These are phyloP conservation scores for Arbutus unedo DNA, from an alignment of 148 eudicot species.

Conservation along the genomic window DNA sequence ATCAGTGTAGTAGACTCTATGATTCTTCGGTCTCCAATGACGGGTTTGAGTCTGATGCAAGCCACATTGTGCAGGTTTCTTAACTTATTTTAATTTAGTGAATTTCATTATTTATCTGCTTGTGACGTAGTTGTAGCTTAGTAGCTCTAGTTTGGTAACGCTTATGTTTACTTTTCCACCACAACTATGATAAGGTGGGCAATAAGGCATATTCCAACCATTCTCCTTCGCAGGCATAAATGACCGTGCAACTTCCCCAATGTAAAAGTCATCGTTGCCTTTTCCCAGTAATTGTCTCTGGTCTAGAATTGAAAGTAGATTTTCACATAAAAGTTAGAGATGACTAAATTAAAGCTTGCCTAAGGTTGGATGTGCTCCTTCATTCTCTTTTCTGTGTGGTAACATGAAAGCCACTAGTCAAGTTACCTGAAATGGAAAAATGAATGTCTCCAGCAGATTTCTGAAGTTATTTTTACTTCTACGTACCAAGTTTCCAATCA, in stretches of 20 bases:
- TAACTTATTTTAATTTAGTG: background rate
- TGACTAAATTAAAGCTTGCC: background rate
- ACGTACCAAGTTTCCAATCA: background rate
- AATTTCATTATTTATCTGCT: background rate
- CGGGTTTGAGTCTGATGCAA: slow-evolving; percentile 76
- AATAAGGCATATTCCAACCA: background rate
- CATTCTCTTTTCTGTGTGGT: background rate
- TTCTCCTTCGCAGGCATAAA: background rate
- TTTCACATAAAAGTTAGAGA: background rate
- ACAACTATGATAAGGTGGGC: background rate
- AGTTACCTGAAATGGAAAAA: background rate
- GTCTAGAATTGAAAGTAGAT: background rate
- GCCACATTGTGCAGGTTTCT: slow-evolving; percentile 72
- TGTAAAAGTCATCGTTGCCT: background rate
- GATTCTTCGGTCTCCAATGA: slow-evolving; percentile 76
- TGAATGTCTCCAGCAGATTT: background rate
- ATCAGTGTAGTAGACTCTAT: slow-evolving; percentile 86
- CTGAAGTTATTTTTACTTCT: background rate
- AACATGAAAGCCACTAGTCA: background rate
- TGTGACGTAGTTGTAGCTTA: background rate
- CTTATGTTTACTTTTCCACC: background rate
- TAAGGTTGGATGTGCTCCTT: background rate
- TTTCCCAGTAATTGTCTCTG: background rate
- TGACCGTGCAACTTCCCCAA: no score
- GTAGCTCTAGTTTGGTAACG: background rate